A percentile compares a stretch with the other conserved stretches of the same genome.
phyloP scores from a whole-genome alignment of 345 rosid genomes.

The Raphanus sativus region DNA sequence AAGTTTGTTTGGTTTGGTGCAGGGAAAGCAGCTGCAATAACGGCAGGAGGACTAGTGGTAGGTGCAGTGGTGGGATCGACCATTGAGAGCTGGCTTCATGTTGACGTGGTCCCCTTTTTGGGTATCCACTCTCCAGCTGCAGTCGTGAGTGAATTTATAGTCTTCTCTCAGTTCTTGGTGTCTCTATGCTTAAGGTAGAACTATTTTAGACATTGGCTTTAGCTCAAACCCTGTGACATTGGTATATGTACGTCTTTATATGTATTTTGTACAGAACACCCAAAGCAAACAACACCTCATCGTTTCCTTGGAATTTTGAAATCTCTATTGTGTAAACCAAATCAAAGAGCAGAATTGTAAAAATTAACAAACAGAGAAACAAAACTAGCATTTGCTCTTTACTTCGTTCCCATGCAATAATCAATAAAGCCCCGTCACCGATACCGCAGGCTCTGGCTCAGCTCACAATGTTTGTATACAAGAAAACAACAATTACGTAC shows the following conservation, averaged over 20 bases:
- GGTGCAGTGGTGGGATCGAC: conserved; percentile 96
- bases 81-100: conserved; percentile 90
- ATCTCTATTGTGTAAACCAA: conserved; percentile 3
- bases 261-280: conserved; percentile 39
- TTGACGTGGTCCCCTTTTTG: conserved; percentile 85
- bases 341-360: conserved; percentile 13
- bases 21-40: conserved; percentile 89
- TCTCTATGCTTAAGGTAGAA: conserved; percentile 75
- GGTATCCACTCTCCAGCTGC: conserved; percentile 86
- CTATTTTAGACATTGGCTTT: conserved; percentile 17
- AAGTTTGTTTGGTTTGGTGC: conserved; percentile 19
- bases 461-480: neutral
- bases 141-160: conserved; percentile 77
- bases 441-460: neutral
- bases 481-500: neutral
- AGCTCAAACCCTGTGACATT: conserved; percentile 17
- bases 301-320: neutral
- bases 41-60: conserved; percentile 87
- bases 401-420: no score
- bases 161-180: conserved; percentile 80
- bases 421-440: neutral
- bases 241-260: conserved; percentile 27
- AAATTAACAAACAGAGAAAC: neutral
- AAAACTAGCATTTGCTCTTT: conserved; percentile 1
- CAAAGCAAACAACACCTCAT: conserved; percentile 18